These are phyloP conservation scores for Neurospora tetrasperma DNA, from an alignment of 495 filamentous ascomycete genomes.

Conservation along the genomic window DNA sequence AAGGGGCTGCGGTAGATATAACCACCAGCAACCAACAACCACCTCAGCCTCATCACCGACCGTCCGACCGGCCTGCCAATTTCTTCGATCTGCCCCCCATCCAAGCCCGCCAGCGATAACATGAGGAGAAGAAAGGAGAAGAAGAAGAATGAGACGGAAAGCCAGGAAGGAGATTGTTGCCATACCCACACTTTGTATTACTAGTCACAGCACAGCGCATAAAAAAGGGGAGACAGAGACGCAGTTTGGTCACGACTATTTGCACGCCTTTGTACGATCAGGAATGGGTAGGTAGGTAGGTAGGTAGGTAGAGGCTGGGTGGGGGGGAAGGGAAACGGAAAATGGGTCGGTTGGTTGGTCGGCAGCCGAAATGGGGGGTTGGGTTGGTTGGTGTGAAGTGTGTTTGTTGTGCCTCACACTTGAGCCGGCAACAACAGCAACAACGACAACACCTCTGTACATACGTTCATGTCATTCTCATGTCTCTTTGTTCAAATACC, in stretches of 20 bases:
- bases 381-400: neutral
- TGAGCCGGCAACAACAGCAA: neutral
- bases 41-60: neutral
- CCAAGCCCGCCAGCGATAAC: neutral
- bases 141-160: neutral
- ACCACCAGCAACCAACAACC: neutral
- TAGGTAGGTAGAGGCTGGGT: neutral
- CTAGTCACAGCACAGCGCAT: neutral
- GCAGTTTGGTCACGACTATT: neutral
- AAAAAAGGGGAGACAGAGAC: neutral
- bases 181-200: conserved; percentile 1
- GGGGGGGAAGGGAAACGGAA: neutral
- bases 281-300: neutral
- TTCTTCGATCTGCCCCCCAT: neutral
- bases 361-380: neutral
- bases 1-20: neutral
- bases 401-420: neutral
- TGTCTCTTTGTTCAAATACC: neutral
- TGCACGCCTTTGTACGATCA: neutral
- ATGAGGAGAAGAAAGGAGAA: neutral
- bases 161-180: neutral
- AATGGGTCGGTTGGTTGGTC: neutral
- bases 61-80: neutral
- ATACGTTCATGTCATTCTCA: neutral
- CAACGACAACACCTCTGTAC: neutral